Conservation (phyloP, 2,329 filamentous ascomycete species). For the Penicillium polonicum region DNA sequence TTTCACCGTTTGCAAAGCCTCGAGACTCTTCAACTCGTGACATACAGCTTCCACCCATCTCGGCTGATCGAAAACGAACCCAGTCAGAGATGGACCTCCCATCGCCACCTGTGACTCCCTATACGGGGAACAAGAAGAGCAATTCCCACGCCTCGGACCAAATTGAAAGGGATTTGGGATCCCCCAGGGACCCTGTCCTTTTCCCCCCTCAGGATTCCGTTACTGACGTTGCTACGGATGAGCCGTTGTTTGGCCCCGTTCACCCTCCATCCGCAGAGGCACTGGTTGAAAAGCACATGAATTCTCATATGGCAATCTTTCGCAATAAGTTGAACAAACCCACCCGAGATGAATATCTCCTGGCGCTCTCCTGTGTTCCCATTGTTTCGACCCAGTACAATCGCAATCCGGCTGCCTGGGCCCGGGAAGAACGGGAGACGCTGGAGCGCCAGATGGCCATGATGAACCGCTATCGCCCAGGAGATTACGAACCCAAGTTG, state of each 20-base stretch:
- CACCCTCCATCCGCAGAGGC: conserved; percentile 35
- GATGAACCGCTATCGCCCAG: conserved; percentile 41
- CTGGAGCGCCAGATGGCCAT: conserved; percentile 42
- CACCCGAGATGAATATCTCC: conserved; percentile 45
- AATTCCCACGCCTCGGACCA: conserved; percentile 35
- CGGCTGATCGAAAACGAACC: conserved; percentile 42
- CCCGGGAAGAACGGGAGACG: conserved; percentile 43
- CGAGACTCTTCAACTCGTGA: conserved; percentile 30
- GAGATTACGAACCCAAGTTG: conserved; percentile 31
- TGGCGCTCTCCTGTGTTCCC: conserved; percentile 46
- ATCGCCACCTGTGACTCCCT: conserved; percentile 49
- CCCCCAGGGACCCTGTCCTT: conserved; percentile 42
- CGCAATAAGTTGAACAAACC: conserved; percentile 44
- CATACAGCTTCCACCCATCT: conserved; percentile 43
- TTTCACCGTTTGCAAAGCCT: conserved; percentile 31
- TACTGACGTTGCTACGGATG: conserved; percentile 36
- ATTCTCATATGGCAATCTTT: conserved; percentile 43
- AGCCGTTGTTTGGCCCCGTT: conserved; percentile 43
- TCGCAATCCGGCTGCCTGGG: conserved; percentile 45
- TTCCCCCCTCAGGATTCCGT: conserved; percentile 42
- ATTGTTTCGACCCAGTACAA: conserved; percentile 45
- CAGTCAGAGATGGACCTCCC: conserved; percentile 46
- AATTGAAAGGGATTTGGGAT: conserved; percentile 32
- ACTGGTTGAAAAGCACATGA: conserved; percentile 44
- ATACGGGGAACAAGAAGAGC: conserved; percentile 42